These are phyloP conservation scores for Suillus clintonianus DNA, from an alignment of 768 basidiomycete species.

Conservation along the genomic window DNA sequence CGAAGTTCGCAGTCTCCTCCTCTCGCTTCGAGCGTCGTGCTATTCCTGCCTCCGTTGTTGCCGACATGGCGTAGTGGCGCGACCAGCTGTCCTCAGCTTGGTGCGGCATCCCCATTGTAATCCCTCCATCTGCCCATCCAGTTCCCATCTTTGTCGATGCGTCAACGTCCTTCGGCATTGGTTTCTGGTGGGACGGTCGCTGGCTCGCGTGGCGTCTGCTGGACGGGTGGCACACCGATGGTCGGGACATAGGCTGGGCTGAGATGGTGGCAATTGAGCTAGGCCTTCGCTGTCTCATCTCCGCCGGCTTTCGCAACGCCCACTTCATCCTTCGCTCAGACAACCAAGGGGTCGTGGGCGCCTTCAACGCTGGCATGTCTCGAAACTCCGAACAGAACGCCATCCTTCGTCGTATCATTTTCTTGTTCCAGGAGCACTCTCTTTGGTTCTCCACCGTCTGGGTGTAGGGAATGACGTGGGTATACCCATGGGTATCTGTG, in stretches of 20 bases:
- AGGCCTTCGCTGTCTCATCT: conserved; percentile 33
- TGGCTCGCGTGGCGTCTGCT: conserved; percentile 43
- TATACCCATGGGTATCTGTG: no score
- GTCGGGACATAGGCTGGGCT: conserved; percentile 43
- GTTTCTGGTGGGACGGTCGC: conserved; percentile 31
- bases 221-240: conserved; percentile 27
- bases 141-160: conserved; percentile 39
- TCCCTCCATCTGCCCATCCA: not conserved
- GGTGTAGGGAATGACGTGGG: no score
- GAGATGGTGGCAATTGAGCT: conserved; percentile 47
- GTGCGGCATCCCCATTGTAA: not conserved
- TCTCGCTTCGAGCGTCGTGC: conserved; percentile 15
- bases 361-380: no score
- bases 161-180: conserved; percentile 41
- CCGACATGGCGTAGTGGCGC: conserved; percentile 32
- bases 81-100: conserved; percentile 1
- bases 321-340: conserved; percentile 39
- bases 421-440: not conserved
- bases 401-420: not conserved
- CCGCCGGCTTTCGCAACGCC: conserved; percentile 17
- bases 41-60: conserved; percentile 14
- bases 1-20: conserved; percentile 19
- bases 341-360: conserved; percentile 39
- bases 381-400: not conserved
- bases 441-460: conserved; percentile 1